Evolutionary conservation across 805 yeast genomes (phyloP), one percentile per base, ranked within the genome.

Genomic region (Ogataea trehalophila): DNA sequence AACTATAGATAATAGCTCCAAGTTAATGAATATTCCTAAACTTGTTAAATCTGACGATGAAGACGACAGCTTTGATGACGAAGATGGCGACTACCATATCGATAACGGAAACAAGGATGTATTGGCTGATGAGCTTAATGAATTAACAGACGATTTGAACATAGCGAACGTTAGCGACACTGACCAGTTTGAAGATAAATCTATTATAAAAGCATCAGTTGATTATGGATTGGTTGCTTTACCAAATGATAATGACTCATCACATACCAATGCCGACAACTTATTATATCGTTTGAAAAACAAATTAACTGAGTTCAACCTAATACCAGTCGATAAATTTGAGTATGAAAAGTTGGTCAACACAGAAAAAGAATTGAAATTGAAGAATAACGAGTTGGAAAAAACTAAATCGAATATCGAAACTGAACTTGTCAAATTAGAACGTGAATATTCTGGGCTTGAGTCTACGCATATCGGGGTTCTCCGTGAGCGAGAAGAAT

Each of bases 151-250:
- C 20, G 50, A 49, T 26, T 39, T 39, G 14, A 53, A 46, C 39
- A 34, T 38, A 13, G 42, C 47, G 42, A 49, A 53, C 34, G 45
- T 45, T 1, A 48, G 16, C 4, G 3, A 17, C 4, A n/a, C 17
- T n/a, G 50, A 45, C 4, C 63, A 62, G n/a, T 57, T 68, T 16
- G 58, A 65, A 43, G 53, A 57, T 9, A 54, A 49, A 18, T 53
- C 58, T 1, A 57, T 61, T 22, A 42, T 60, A 6, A 48, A 52
- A 20, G 59, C 61, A 13, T 59, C 67, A 17, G 52, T 57, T 5
- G 51, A 56, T 5, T 59, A 48, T 31, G 58, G 61, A 33, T 38
- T 63, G 15, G 44, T 63, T 33, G 64, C 66, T 15, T 49, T 58
- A 33, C 63, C 67, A 8, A 62, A 55, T 42, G 64, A 60, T 41